phyloP scores from a whole-genome alignment of 441 rosid genomes.

The Adansonia rubrostipa region DNA sequence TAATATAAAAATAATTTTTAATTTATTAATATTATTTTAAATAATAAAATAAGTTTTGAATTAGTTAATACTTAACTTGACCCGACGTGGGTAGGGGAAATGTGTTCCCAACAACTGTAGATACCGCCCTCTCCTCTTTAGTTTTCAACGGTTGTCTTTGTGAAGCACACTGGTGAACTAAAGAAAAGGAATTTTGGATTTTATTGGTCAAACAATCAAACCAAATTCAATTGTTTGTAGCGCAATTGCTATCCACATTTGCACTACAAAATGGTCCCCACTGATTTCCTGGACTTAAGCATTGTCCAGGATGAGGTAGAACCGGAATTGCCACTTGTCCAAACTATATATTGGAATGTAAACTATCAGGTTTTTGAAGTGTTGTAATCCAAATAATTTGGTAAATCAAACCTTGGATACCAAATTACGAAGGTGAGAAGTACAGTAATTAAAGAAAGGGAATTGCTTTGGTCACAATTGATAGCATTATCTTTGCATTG shows the following conservation, averaged over 20 bases:
- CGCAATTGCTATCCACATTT: neutral
- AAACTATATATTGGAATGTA: too few species aligned
- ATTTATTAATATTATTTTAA: too few species aligned
- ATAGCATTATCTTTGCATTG: neutral
- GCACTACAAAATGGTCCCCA: neutral
- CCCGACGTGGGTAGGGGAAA: too few species aligned
- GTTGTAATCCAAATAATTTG: too few species aligned
- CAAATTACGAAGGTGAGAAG: neutral
- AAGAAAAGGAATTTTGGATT: neutral
- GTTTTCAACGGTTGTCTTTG: slow-evolving; percentile 21
- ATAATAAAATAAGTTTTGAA: too few species aligned
- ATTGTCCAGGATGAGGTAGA: neutral
- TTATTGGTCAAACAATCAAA: neutral
- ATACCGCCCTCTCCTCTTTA: neutral
- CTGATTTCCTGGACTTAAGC: neutral
- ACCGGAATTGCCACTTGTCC: neutral
- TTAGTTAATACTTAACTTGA: too few species aligned
- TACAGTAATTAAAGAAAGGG: neutral
- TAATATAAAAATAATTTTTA: too few species aligned
- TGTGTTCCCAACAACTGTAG: too few species aligned
- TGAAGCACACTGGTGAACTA: neutral
- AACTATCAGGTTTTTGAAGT: too few species aligned
- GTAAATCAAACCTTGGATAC: neutral
- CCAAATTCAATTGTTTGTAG: neutral
- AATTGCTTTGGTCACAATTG: neutral